A percentile compares a stretch with the other conserved stretches of the same genome.
These are phyloP conservation scores for Ceratocystis eucalypticola DNA, from an alignment of 2,329 filamentous ascomycete genomes.

Conservation along the genomic window DNA sequence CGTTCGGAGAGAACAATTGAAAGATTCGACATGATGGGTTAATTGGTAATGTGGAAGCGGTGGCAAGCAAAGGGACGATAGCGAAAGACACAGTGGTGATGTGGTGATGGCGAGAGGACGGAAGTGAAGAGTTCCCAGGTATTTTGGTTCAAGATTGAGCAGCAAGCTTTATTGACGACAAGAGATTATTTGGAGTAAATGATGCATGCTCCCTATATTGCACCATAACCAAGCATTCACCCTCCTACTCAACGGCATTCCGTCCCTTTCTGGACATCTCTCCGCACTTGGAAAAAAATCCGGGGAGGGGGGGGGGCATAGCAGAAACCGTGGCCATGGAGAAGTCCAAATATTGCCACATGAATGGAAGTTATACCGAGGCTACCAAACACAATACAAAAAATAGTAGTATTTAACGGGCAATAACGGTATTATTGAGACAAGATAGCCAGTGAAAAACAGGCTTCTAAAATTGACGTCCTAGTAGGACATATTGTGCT, in stretches of 20 bases:
- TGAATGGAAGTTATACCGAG: not conserved
- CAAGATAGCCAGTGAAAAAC: not conserved
- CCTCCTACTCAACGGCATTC: not conserved
- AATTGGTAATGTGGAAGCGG: not conserved
- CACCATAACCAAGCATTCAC: not conserved
- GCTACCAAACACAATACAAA: not conserved
- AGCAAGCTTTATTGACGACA: not conserved
- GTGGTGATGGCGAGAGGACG: not conserved
- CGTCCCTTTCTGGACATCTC: constrained; percentile 1
- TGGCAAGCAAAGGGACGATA: not conserved
- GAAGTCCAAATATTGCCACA: not conserved
- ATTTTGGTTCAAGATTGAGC: not conserved
- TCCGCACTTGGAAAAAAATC: not conserved
- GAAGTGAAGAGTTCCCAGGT: not conserved
- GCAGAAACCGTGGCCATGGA: not conserved
- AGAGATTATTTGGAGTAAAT: not conserved
- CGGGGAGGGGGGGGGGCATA: not conserved
- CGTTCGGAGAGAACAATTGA: constrained; percentile 50
- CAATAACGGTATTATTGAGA: not conserved
- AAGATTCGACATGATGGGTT: constrained; percentile 26
- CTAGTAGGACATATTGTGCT: not conserved
- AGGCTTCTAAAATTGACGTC: not conserved
- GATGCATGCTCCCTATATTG: not conserved
- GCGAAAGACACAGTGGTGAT: not conserved
- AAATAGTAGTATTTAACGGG: not conserved